Base-by-base conservation (phyloP, 169 alveolate genomes). In the Plasmodium coatneyi region DNA sequence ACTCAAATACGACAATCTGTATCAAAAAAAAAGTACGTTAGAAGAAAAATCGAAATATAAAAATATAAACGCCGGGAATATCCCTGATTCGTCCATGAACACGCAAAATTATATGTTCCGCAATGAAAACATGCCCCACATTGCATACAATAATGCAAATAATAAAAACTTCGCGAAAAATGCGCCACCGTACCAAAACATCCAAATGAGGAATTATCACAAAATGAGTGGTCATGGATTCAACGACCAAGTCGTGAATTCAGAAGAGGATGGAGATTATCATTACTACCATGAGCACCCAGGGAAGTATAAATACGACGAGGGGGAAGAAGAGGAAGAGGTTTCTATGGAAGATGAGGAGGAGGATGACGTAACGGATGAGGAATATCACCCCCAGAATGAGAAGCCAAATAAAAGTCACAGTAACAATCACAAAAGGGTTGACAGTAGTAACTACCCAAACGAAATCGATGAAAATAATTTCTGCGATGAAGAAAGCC, bases 301-400 rank as follows among this genome's bases (percentile, higher is more conserved):
- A 28, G 92, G 72, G 49, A 80, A 71, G 12, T 54, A 84, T 3
- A 34, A 83, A 19, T 66, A 71, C 19, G 92, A 83, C 49, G 80
- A 72, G 14, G 80, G 78, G 32, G 83, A 84, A 1, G 92, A 84
- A 25, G 92, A 46, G 6, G 92, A 72, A n/a, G 39, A 36, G 22
- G 79, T 72, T 1, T 43, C 46, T 0, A 83, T 74, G 22, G 91
- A 82, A 7, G 91, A 82, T n/a, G 80, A 28, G 14, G 91, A 60
- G 43, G 91, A 82, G 30, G 81, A 82, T 9, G 81, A 66, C 19
- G 30, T 19, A 34, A 66, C 70, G 16, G 71, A 82, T 36, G 82
- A 82, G 14, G 91, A 66, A 79, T 80, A 80, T 80, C 72, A 43
- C 6, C 43, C 16, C 66, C 39, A 80, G 66, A 43, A 46, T 36